Evolutionary conservation across 2,329 filamentous ascomycete genomes (phyloP).

Genomic region (Exophiala viscosa): DNA sequence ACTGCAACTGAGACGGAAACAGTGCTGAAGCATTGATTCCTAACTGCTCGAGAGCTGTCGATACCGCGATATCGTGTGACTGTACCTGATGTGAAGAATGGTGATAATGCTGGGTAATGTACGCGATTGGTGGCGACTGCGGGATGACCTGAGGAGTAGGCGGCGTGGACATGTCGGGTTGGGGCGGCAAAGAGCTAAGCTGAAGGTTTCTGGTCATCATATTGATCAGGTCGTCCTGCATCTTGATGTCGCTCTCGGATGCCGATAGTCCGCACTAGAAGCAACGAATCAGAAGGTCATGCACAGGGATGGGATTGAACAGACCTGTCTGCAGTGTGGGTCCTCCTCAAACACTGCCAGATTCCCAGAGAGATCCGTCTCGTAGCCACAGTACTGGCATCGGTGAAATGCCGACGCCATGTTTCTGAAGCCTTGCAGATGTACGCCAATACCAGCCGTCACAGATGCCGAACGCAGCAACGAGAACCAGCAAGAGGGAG

Average conservation of each 20-base stretch:
- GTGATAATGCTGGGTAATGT: conserved; percentile 80
- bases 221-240: conserved; percentile 75
- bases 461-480: conserved; percentile 23
- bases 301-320: conserved; percentile 22
- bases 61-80: conserved; percentile 49
- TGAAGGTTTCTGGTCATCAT: conserved; percentile 75
- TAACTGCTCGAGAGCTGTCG: conserved; percentile 46
- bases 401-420: conserved; percentile 40
- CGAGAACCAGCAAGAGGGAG: conserved; percentile 22
- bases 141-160: conserved; percentile 29
- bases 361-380: conserved; percentile 36
- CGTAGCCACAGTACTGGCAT: conserved; percentile 39
- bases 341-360: conserved; percentile 38
- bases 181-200: conserved; percentile 43
- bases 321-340: conserved; percentile 42
- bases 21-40: conserved; percentile 68
- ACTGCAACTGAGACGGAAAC: conserved; percentile 68
- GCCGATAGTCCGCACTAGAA: conserved; percentile 42
- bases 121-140: conserved; percentile 55
- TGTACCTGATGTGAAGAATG: conserved; percentile 67
- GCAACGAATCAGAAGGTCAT: conserved; percentile 25
- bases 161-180: conserved; percentile 34
- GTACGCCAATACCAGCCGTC: conserved; percentile 17
- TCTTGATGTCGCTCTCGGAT: conserved; percentile 53
- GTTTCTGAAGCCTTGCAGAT: conserved; percentile 12